Evolutionary conservation across 108 stramenopile genomes (phyloP).

Genomic region (Cyclotella kingstonii): DNA sequence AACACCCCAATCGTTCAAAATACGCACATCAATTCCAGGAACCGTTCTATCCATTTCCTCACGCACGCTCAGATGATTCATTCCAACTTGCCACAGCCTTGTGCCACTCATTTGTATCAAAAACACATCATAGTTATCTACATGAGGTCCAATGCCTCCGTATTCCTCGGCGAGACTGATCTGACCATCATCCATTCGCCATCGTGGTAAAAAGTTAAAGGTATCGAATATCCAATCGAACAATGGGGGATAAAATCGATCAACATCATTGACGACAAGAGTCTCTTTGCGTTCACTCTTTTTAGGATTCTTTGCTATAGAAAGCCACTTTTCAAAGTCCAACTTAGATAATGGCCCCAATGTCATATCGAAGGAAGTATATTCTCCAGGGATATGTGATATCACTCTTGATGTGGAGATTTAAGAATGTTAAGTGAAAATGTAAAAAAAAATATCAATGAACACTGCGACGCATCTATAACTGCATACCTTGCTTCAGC

Average conservation of each 20-base stretch:
- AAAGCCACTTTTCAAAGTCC: conserved; percentile 20
- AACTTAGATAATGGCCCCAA: conserved; percentile 59
- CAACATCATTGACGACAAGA: conserved; percentile 83
- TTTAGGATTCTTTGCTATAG: conserved; percentile 17
- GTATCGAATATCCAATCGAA: conserved; percentile 71
- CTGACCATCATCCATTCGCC: conserved; percentile 89
- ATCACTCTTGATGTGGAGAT: conserved; percentile 36
- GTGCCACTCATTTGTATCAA: conserved; percentile 83
- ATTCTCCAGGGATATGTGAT: conserved; percentile 46
- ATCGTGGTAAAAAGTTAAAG: conserved; percentile 60
- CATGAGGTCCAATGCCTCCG: conserved; percentile 93
- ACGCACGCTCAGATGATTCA: conserved; percentile 31
- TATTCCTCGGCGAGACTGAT: conserved; percentile 64
- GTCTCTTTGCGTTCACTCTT: conserved; percentile 37
- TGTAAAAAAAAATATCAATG: conserved; percentile 4
- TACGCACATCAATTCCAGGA: conserved; percentile 67
- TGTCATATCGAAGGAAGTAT: conserved; percentile 49
- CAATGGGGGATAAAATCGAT: conserved; percentile 64
- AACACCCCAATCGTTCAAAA: conserved; percentile 42
- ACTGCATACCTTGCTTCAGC: conserved; percentile 42
- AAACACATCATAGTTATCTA: conserved; percentile 96
- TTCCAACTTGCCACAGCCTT: conserved; percentile 75
- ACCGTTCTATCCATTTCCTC: conserved; percentile 63
- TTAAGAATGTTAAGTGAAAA: conserved; percentile 5
- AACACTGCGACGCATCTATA: not conserved